phyloP scores from a whole-genome alignment of 306 rosid genomes.

The Ormosia semicastrata region DNA sequence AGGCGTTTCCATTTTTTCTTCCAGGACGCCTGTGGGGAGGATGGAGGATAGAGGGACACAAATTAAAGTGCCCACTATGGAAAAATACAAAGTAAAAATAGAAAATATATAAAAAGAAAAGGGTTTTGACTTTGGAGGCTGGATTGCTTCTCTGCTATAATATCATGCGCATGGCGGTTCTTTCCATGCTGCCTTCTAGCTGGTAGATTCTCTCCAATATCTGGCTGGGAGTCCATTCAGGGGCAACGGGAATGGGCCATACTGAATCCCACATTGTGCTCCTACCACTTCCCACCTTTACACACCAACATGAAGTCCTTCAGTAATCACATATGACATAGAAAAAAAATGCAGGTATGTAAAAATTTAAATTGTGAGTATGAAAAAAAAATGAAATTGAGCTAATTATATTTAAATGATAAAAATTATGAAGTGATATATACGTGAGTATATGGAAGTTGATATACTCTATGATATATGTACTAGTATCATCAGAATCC shows the following conservation, averaged over 20 bases:
- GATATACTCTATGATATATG: neutral
- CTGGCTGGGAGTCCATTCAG: conserved; percentile 72
- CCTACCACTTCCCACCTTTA: conserved; percentile 85
- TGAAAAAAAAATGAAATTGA: too few relatives aligned
- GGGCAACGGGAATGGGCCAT: conserved; percentile 89
- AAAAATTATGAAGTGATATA: too few relatives aligned
- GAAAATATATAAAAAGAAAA: neutral
- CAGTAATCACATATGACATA: neutral
- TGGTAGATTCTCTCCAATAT: conserved; percentile 64
- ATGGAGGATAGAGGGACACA: conserved; percentile 17
- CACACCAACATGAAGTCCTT: conserved; percentile 19
- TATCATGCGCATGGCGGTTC: neutral
- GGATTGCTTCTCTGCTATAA: conserved; percentile 14
- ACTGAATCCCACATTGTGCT: conserved; percentile 62
- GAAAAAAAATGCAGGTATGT: neutral
- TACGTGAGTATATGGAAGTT: too few relatives aligned
- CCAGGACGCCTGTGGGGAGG: neutral
- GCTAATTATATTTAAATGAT: too few relatives aligned
- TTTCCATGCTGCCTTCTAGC: conserved; percentile 32
- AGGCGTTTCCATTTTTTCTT: conserved; percentile 16
- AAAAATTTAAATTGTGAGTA: too few relatives aligned
- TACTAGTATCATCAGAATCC: neutral
- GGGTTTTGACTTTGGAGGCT: conserved; percentile 22
- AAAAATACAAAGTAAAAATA: conserved; percentile 16
- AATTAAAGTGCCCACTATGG: conserved; percentile 18